phyloP scores from a whole-genome alignment of 495 filamentous ascomycete genomes.

The Talaromyces borbonicus region DNA sequence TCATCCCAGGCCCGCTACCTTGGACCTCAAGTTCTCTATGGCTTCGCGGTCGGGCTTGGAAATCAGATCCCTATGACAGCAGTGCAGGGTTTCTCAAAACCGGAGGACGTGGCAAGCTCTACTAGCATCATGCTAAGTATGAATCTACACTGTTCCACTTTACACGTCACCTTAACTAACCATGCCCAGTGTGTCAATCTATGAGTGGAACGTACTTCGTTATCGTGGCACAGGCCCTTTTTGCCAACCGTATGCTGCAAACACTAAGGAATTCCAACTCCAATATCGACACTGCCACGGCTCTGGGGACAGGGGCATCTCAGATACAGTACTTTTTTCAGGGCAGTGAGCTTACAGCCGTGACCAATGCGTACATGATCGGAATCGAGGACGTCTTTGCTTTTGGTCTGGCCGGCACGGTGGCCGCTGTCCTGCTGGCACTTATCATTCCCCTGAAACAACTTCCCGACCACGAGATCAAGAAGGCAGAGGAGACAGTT shows the following conservation, averaged over 20 bases:
- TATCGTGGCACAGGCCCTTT: slow-evolving; percentile 30
- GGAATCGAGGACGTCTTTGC: slow-evolving; percentile 40
- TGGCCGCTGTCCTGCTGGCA: slow-evolving; percentile 5
- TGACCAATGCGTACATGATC: slow-evolving; percentile 46
- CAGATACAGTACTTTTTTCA: slow-evolving; percentile 32
- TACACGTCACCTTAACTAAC: too few relatives aligned
- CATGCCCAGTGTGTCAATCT: slow-evolving; percentile 25
- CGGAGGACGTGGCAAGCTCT: slow-evolving; percentile 35
- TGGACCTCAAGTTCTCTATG: slow-evolving; percentile 17
- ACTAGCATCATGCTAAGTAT: slow-evolving; percentile 18
- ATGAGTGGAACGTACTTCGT: slow-evolving; percentile 37
- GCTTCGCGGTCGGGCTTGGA: slow-evolving; percentile 15
- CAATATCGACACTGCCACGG: slow-evolving; percentile 21
- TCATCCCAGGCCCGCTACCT: slow-evolving; percentile 13
- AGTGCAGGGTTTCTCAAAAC: slow-evolving; percentile 25
- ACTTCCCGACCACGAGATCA: too few relatives aligned
- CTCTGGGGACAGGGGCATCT: slow-evolving; percentile 38
- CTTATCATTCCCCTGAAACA: slow-evolving; percentile 6
- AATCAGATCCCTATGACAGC: slow-evolving; percentile 20
- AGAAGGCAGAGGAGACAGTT: too few relatives aligned
- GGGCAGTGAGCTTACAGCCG: slow-evolving; percentile 21
- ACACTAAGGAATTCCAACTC: slow-evolving; percentile 23
- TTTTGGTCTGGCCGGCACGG: slow-evolving; percentile 13
- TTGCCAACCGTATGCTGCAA: slow-evolving; percentile 25
- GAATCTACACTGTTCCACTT: too few relatives aligned